These are phyloP conservation scores for Ceratocystis alfenasii DNA, from an alignment of 2,329 filamentous ascomycete genomes.

Conservation along the genomic window DNA sequence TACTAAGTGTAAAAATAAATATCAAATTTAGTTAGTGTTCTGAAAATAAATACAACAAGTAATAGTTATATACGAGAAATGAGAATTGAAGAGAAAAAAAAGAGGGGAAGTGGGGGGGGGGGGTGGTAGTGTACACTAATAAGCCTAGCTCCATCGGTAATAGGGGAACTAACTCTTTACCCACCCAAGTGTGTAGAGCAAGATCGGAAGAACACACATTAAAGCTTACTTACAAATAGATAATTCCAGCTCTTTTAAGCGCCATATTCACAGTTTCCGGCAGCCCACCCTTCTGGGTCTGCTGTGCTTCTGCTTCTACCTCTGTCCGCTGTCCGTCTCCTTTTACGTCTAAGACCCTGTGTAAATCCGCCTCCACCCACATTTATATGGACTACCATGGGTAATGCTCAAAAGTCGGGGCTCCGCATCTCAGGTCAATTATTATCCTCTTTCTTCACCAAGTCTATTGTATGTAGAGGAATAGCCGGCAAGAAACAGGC, in stretches of 20 bases:
- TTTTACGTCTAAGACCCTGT: background rate
- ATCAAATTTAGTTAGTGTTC: no score
- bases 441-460: background rate
- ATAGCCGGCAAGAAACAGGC: background rate
- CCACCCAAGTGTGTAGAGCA: background rate
- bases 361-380: background rate
- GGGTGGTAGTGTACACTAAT: background rate
- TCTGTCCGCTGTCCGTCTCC: background rate
- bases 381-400: background rate
- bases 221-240: no score
- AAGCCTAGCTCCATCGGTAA: background rate
- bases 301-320: no score
- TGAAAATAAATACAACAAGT: no score
- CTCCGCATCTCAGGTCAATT: background rate
- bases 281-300: no score
- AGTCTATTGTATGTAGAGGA: background rate
- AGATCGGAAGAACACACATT: background rate
- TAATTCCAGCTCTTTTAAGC: no score
- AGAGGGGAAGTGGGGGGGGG: no score
- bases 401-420: background rate
- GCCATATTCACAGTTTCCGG: background rate
- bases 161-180: background rate
- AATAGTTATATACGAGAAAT: no score
- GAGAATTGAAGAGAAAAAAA: no score
- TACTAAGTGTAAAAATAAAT: no score